Conservation (phyloP, 2,329 filamentous ascomycete genomes). For the Cordyceps militaris region DNA sequence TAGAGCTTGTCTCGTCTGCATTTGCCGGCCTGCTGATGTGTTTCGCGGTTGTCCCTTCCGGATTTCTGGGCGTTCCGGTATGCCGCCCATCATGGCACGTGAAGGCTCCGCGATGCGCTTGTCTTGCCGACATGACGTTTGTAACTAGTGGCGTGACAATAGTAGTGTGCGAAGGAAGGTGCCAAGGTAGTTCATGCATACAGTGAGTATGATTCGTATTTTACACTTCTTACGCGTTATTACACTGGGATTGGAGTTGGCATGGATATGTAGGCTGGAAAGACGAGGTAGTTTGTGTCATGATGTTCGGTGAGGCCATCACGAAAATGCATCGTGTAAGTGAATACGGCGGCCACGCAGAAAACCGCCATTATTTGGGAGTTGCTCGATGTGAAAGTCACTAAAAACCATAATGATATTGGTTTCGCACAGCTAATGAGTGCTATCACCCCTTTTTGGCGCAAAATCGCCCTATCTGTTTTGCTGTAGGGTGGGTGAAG, state of each 20-base stretch:
- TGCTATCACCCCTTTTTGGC: not conserved
- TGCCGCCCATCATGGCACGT: not conserved
- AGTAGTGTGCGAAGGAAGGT: too few species aligned
- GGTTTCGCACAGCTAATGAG: not conserved
- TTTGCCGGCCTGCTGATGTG: not conserved
- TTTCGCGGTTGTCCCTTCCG: not conserved
- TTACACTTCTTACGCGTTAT: not conserved
- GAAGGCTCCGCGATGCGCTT: not conserved
- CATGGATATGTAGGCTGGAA: not conserved
- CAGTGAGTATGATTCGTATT: not conserved
- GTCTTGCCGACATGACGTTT: too few species aligned
- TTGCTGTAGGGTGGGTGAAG: conserved; percentile 2
- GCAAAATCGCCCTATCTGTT: not conserved
- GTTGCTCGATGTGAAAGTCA: not conserved
- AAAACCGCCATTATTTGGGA: not conserved
- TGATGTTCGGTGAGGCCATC: not conserved
- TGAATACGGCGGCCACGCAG: not conserved
- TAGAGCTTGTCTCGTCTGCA: not conserved
- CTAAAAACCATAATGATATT: not conserved
- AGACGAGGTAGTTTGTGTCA: not conserved
- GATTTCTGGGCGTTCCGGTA: not conserved
- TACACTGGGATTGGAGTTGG: not conserved
- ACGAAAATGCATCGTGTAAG: not conserved
- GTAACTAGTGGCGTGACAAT: too few species aligned
- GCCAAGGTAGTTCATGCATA: too few species aligned